A percentile compares a stretch with the other conserved stretches of the same genome.
Evolutionary conservation across 1,284 basidiomycete genomes (phyloP).

Genomic region (Sporisorium iseilematis-ciliati): DNA sequence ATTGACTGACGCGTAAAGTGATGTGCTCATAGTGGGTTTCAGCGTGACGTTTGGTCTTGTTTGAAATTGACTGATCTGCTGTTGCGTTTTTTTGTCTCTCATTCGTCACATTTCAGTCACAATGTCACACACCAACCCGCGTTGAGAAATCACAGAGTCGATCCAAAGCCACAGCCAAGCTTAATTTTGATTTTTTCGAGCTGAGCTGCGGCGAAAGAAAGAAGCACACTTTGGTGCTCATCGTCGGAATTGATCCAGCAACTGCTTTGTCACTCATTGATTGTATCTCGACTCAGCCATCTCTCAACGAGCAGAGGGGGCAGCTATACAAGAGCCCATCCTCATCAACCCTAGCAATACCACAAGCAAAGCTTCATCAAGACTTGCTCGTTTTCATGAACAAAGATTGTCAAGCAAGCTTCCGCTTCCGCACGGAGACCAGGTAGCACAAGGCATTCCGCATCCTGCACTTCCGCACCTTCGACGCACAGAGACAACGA

Average conservation of each 20-base stretch:
- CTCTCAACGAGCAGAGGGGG: too few species aligned
- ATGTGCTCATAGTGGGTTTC: not conserved
- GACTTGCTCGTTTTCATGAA: not conserved
- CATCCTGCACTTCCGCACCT: not conserved
- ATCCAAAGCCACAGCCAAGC: not conserved
- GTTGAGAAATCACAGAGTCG: too few species aligned
- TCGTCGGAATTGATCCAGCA: not conserved
- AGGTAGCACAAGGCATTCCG: not conserved
- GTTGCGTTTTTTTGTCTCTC: not conserved
- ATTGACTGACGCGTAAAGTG: slow-evolving; percentile 8
- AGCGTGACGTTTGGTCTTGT: not conserved
- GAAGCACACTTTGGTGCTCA: too few species aligned
- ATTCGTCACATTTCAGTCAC: not conserved
- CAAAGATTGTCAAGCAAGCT: slow-evolving; percentile 1
- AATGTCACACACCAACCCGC: not conserved
- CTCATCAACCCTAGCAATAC: too few species aligned
- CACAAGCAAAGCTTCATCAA: not conserved
- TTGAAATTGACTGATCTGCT: slow-evolving; percentile 1
- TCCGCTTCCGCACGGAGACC: not conserved
- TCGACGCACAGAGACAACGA: not conserved
- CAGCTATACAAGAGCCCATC: too few species aligned
- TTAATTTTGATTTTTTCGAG: not conserved
- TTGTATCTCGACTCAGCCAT: too few species aligned
- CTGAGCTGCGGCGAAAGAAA: slow-evolving; percentile 17
- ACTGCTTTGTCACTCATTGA: too few species aligned